These are phyloP conservation scores for Cryptococcus sp. DNA, from an alignment of 1,284 basidiomycete species.

Conservation along the genomic window DNA sequence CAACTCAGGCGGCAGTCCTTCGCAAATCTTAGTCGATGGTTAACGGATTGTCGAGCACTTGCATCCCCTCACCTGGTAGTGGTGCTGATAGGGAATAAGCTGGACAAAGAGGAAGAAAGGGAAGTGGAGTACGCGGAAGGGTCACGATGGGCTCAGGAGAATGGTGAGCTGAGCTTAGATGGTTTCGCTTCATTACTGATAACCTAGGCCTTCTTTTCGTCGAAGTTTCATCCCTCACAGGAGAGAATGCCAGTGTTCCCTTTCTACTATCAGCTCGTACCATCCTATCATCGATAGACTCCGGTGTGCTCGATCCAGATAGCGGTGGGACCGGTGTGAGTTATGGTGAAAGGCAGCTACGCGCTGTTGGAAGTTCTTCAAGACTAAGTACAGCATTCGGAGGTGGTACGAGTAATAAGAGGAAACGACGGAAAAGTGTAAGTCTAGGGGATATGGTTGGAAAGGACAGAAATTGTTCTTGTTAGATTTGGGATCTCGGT, in stretches of 20 bases:
- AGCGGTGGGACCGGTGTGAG: constrained; percentile 88
- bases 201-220: constrained; percentile 79
- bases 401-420: constrained; percentile 12
- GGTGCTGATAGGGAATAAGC: constrained; percentile 92
- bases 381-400: constrained; percentile 30
- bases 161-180: constrained; percentile 54
- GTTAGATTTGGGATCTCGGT: not conserved
- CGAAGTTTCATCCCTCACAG: constrained; percentile 85
- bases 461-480: not conserved
- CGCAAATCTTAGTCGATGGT: constrained; percentile 74
- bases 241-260: constrained; percentile 89
- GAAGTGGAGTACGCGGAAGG: constrained; percentile 94
- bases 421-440: constrained; percentile 31
- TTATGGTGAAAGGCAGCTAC: constrained; percentile 87
- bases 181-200: constrained; percentile 2
- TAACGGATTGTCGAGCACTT: constrained; percentile 83
- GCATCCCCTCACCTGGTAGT: constrained; percentile 79
- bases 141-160: constrained; percentile 88
- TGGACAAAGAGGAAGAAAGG: constrained; percentile 86
- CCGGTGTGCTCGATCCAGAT: constrained; percentile 86
- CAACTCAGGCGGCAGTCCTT: constrained; percentile 56
- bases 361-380: constrained; percentile 61
- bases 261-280: constrained; percentile 86
- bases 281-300: constrained; percentile 89
- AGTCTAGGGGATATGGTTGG: constrained; percentile 42